Conservation (phyloP, 139 green algal species). For the Limnomonas spitsbergensis region DNA sequence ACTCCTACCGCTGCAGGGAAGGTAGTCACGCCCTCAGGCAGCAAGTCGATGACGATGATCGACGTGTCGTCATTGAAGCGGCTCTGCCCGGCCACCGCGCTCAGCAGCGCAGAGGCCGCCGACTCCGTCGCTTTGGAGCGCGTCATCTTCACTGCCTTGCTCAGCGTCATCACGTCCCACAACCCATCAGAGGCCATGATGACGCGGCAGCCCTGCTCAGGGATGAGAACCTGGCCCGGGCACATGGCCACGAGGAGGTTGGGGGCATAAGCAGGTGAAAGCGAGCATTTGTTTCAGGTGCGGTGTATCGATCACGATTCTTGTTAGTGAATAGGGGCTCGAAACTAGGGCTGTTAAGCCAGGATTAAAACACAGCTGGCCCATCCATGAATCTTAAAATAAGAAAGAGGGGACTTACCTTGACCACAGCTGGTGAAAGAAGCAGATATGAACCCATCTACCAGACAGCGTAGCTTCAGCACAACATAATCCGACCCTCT, state of each 20-base stretch:
- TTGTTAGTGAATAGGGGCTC: too few species aligned
- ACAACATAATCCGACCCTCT: too few species aligned
- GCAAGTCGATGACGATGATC: constrained; percentile 8
- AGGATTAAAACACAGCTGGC: too few species aligned
- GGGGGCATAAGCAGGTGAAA: neutral
- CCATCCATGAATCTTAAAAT: too few species aligned
- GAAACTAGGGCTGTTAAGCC: too few species aligned
- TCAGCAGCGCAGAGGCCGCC: neutral
- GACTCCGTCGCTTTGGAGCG: neutral
- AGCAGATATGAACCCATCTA: too few species aligned
- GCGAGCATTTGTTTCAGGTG: too few species aligned
- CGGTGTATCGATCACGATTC: too few species aligned
- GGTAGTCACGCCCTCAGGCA: neutral
- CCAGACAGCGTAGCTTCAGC: too few species aligned
- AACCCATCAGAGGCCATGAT: constrained; percentile 85
- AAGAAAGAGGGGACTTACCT: too few species aligned
- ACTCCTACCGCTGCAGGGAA: neutral
- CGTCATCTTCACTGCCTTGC: neutral
- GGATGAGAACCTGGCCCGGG: constrained; percentile 64
- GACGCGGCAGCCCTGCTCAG: constrained; percentile 51
- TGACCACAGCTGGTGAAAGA: too few species aligned
- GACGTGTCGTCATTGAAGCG: neutral
- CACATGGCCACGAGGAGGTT: too few species aligned
- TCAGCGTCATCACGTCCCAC: constrained; percentile 77
- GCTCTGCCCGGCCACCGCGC: neutral